A percentile compares a stretch with the other conserved stretches of the same genome.
Evolutionary conservation across 1,284 basidiomycete species (phyloP).

Genomic region (Cryptococcus sp.): DNA sequence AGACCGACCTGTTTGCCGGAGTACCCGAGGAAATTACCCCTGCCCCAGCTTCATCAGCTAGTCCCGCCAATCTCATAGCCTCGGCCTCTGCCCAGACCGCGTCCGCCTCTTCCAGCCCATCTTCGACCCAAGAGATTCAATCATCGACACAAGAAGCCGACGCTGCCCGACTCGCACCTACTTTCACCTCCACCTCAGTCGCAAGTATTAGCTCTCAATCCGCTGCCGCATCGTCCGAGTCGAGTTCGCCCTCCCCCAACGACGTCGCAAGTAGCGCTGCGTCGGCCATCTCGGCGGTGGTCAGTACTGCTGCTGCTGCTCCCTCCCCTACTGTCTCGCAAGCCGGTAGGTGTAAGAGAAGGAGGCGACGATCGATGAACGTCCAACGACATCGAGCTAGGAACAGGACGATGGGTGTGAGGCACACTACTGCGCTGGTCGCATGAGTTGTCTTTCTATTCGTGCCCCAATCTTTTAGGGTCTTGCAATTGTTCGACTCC

Average conservation of each 20-base stretch:
- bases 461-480: not conserved
- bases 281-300: not conserved
- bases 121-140: too few species aligned
- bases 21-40: not conserved
- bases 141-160: too few species aligned
- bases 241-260: too few species aligned
- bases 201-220: too few species aligned
- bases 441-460: not conserved
- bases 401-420: not conserved
- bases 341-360: not conserved
- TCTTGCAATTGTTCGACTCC: not conserved
- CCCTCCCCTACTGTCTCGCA: not conserved
- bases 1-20: slow-evolving; percentile 46
- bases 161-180: too few species aligned
- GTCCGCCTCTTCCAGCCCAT: not conserved
- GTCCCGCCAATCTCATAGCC: not conserved
- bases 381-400: not conserved
- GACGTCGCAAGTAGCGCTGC: not conserved
- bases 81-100: not conserved
- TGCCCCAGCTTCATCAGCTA: not conserved
- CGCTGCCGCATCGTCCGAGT: too few species aligned
- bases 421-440: not conserved
- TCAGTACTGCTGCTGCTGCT: not conserved
- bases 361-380: not conserved
- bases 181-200: too few species aligned